Conservation (phyloP, 2,329 filamentous ascomycete species). For the Fusarium cicatricum region DNA sequence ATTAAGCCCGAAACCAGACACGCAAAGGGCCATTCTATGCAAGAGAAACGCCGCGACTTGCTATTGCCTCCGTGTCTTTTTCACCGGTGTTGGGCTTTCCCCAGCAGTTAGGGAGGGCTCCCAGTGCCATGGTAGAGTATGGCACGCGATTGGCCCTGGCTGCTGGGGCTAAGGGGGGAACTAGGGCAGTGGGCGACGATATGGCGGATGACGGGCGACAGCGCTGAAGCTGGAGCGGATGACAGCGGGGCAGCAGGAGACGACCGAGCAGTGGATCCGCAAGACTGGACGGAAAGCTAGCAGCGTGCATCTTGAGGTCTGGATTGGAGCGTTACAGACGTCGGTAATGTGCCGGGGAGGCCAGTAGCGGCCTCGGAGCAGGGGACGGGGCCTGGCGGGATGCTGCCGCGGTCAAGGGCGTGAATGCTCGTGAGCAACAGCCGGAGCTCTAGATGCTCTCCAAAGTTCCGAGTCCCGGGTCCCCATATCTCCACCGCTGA, state of each 20-base stretch:
- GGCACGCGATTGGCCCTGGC: constrained; percentile 26
- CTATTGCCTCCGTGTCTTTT: not conserved
- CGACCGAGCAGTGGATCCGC: constrained; percentile 6
- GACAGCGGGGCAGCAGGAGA: constrained; percentile 5
- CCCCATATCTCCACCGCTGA: constrained; percentile 8
- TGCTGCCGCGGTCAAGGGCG: constrained; percentile 20
- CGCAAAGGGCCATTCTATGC: not conserved
- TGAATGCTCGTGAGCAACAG: constrained; percentile 15
- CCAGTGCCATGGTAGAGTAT: constrained; percentile 28
- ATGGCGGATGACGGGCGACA: constrained; percentile 15
- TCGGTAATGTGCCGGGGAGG: constrained; percentile 9
- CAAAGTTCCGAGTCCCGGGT: constrained; percentile 16
- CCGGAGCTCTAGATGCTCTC: not conserved
- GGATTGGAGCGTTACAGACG: constrained; percentile 17
- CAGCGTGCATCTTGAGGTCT: constrained; percentile 22
- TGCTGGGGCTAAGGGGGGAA: constrained; percentile 17
- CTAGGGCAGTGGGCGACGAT: constrained; percentile 8
- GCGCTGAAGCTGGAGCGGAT: constrained; percentile 24
- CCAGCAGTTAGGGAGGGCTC: constrained; percentile 26
- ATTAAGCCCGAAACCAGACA: not conserved
- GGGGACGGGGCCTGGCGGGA: constrained; percentile 25
- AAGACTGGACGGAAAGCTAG: constrained; percentile 18
- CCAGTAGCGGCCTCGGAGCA: constrained; percentile 14
- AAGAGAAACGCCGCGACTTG: constrained; percentile 4
- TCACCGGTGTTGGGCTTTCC: constrained; percentile 13